Evolutionary conservation across 139 green algal species (phyloP).

Genomic region (Gonium pectorale): DNA sequence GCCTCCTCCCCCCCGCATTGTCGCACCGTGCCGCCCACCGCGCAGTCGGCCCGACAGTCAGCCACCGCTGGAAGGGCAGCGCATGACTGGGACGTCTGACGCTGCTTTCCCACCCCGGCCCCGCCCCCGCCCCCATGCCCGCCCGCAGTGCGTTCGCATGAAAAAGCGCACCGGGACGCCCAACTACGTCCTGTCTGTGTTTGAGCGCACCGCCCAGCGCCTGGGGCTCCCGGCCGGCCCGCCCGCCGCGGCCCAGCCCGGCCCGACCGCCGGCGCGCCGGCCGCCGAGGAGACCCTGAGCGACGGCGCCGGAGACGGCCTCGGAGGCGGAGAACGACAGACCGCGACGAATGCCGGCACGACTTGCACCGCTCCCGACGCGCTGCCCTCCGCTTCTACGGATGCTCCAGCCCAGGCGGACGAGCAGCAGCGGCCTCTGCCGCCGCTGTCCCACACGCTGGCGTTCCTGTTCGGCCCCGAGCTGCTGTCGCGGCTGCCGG

Average conservation of each 20-base stretch:
- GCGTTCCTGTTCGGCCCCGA: constrained; percentile 39
- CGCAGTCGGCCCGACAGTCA: too few species aligned
- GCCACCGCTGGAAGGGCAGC: not conserved
- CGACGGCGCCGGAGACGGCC: too few species aligned
- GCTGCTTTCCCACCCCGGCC: not conserved
- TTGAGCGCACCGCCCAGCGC: constrained; percentile 6
- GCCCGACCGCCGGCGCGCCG: not conserved
- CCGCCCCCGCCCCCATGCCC: not conserved
- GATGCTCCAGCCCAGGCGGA: too few species aligned
- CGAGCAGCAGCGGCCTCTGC: not conserved
- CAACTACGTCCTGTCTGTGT: not conserved
- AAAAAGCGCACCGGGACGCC: not conserved
- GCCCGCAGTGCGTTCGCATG: not conserved
- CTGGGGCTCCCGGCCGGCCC: not conserved
- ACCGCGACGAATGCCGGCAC: too few species aligned
- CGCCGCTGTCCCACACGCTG: not conserved
- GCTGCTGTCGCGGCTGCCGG: constrained; percentile 11
- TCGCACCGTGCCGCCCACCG: too few species aligned
- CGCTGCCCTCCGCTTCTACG: not conserved
- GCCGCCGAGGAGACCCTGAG: not conserved
- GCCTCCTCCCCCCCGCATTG: too few species aligned
- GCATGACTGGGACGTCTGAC: not conserved
- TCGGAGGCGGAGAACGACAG: too few species aligned
- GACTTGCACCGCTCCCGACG: not conserved
- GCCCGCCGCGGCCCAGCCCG: not conserved